Conservation (phyloP, 2,329 filamentous ascomycete species). For the Fusarium siculi region DNA sequence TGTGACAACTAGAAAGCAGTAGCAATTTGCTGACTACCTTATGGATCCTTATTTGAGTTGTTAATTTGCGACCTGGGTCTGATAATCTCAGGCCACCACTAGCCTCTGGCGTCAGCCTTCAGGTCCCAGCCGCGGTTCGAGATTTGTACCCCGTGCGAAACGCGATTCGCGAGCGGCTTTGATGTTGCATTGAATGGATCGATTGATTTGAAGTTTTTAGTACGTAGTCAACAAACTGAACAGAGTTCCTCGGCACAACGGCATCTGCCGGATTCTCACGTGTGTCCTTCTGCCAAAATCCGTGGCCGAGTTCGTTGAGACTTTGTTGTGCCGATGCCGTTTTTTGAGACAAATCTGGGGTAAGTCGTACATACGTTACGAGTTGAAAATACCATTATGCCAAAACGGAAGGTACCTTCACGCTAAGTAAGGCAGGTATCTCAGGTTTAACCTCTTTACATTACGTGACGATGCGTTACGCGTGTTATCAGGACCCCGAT, state of each 20-base stretch:
- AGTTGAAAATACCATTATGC: too few species aligned
- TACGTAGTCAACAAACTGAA: not conserved
- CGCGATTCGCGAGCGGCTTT: conserved; percentile 2
- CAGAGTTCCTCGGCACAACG: conserved; percentile 25
- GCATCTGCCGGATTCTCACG: conserved; percentile 2
- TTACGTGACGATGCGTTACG: not conserved
- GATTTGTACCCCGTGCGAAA: conserved; percentile 8
- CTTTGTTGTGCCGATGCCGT: conserved; percentile 9
- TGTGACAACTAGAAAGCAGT: conserved; percentile 35
- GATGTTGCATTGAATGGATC: not conserved
- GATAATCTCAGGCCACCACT: conserved; percentile 26
- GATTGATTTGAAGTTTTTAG: not conserved
- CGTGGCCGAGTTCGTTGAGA: not conserved
- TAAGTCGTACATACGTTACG: not conserved
- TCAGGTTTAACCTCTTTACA: too few species aligned
- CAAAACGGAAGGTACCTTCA: too few species aligned
- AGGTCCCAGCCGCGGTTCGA: conserved; percentile 14
- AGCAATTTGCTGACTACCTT: conserved; percentile 28
- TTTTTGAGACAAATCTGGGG: conserved; percentile 32
- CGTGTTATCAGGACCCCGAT: not conserved
- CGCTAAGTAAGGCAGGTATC: too few species aligned
- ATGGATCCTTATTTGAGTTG: conserved; percentile 12
- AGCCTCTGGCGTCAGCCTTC: conserved; percentile 9
- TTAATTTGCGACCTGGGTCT: conserved; percentile 22
- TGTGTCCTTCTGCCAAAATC: conserved; percentile 6